These are phyloP conservation scores for Talaromyces sp. DNA, from an alignment of 2,329 filamentous ascomycete genomes.

Conservation along the genomic window DNA sequence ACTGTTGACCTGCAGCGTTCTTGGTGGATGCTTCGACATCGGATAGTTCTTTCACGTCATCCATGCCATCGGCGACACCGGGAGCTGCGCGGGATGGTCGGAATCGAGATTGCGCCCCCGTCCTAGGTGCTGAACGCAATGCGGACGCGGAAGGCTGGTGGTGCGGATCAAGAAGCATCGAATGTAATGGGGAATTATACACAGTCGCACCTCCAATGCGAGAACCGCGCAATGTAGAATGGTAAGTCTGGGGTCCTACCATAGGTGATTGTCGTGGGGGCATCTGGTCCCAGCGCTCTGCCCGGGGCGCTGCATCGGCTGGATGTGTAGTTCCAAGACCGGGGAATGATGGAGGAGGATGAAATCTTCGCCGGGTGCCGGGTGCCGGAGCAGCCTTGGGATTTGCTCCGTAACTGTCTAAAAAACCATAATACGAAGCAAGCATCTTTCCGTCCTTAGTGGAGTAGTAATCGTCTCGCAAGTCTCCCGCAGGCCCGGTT, in stretches of 20 bases:
- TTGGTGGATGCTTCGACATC: conserved; percentile 14
- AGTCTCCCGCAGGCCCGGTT: conserved; percentile 48
- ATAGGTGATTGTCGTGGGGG: conserved; percentile 19
- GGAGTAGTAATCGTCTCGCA: conserved; percentile 87
- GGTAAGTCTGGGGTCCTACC: conserved; percentile 22
- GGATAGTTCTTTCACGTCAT: conserved; percentile 27
- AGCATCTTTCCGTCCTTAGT: conserved; percentile 98
- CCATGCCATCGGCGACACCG: conserved; percentile 23
- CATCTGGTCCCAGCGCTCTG: conserved; percentile 27
- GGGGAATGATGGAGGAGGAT: conserved; percentile 71
- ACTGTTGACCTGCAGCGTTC: conserved; percentile 14
- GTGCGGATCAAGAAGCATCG: conserved; percentile 44
- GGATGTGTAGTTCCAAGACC: conserved; percentile 58
- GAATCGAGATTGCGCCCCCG: conserved; percentile 26
- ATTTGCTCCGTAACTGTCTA: conserved; percentile 83
- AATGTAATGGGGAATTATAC: conserved; percentile 36
- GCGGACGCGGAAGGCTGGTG: conserved; percentile 42
- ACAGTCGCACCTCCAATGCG: conserved; percentile 24
- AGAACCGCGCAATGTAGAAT: conserved; percentile 25
- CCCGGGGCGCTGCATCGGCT: conserved; percentile 44
- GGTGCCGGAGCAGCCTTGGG: conserved; percentile 60
- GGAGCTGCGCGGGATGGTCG: conserved; percentile 24
- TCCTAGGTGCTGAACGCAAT: conserved; percentile 27
- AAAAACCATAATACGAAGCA: conserved; percentile 91
- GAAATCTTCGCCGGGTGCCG: conserved; percentile 52